Base-by-base conservation (phyloP, 495 filamentous ascomycete genomes). In the Melanomma pulvis-pyrius region DNA sequence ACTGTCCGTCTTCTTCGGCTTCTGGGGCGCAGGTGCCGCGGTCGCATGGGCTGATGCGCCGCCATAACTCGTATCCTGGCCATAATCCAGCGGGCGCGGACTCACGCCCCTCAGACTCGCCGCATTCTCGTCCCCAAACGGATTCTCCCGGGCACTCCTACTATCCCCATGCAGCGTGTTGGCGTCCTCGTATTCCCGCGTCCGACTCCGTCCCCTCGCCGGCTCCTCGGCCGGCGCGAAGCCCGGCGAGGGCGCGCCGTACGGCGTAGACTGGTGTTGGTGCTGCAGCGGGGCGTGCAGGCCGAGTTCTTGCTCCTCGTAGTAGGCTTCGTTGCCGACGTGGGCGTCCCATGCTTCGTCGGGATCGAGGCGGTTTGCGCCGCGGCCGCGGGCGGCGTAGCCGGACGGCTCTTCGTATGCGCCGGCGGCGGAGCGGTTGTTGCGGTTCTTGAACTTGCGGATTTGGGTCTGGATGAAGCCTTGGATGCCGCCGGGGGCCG, bases 291-390 rank as follows among this genome's bases (percentile, higher is more conserved):
- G 71, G 19, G 76, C 75, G 47, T 76, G 78, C 67, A 80, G 60
- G 1, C 80, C 81, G 19, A 82, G 73, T 74, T 90, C 88, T 69
- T 87, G 82, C 77, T 89, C 88, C 65, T 90, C 80, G 63, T 87
- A 85, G 68, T 87, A 85, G 29, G 82, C 83, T 71, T 88, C 87
- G 55, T 82, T 77, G 36, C 85, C 86, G 3, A 91, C 88, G 34
- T 86, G 73, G 52, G 87, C 68, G 78, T 90, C 87, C 88, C 88
- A 91, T 25, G 88, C 87, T 62, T 88, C 87, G 74, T 91, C 88
- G 0, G 87, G 88, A 71, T 91, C 88, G 28, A 89, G 77, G 21
- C 81, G 17, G 79, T 74, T 70, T 63, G 0, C 71, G 67, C 61
- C 70, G 15, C 65, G 49, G 26, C 41, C 59, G 44, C 49, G 74